Base-by-base conservation (phyloP, 371 early-diverging fungal species). In the Lichtheimia corymbifera region DNA sequence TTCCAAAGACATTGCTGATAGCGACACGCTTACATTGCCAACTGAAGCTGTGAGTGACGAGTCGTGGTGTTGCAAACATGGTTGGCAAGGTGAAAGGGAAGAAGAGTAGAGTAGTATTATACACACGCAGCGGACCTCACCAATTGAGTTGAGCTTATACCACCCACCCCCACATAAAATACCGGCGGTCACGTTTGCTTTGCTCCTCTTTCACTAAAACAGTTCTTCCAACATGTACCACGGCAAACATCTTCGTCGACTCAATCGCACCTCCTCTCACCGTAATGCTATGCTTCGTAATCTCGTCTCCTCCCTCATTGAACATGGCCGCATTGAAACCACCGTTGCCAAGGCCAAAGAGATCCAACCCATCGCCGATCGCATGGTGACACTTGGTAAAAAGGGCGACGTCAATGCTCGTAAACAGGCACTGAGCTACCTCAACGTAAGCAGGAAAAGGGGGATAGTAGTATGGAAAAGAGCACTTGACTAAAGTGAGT, bases 271-370 rank as follows among this genome's bases (percentile, higher is more conserved):
- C 9, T 79, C 84, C 44, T 65, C 85, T 41, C 94, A 95, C 73
- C 87, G 97, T 59, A 84, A 85, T 66, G 86, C 90, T 27, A 84
- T 96, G 77, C 76, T 96, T 35, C 80, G 93, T 58, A 97, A 95
- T 77, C 76, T 96, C 72, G 88, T 88, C 28, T 89, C 96, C 53
- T 89, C 93, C 30, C 85, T 97, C 40, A 87, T 98, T 62, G 80
- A 91, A 66, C 83, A 95, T 72, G 98, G 94, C 60, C 86, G 94
- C 55, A 93, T 98, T 58, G 88, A 91, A 71, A 98, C 97, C 4
- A 98, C 98, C 0, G 73, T 94, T 28, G 90, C 97, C 13, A 95
- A 96, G 71, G 98, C 98, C 25, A 96, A 94, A 74, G 93, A 93
- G 70, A 74, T 97, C 47, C 83, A 91, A 73, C 87, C 90, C 45